Conservation (phyloP, 495 filamentous ascomycete species). For the Penicillium canescens region DNA sequence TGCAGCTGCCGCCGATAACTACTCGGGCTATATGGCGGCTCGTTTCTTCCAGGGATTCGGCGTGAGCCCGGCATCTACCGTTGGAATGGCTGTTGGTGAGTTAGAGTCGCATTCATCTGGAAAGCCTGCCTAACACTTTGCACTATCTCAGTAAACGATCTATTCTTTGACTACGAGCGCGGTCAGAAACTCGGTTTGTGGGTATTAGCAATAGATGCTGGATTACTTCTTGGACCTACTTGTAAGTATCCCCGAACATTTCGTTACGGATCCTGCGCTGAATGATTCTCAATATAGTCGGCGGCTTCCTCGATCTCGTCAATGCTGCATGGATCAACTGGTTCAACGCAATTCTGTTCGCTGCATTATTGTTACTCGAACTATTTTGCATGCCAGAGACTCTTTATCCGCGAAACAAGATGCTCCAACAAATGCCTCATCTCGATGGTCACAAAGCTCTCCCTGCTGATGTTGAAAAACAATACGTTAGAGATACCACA, state of each 20-base stretch:
- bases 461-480: constrained; percentile 31
- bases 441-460: background rate
- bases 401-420: constrained; percentile 55
- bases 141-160: constrained; percentile 32
- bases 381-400: constrained; percentile 59
- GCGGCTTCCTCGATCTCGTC: constrained; percentile 55
- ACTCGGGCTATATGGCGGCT: constrained; percentile 57
- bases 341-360: constrained; percentile 61
- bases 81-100: constrained; percentile 60
- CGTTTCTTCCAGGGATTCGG: constrained; percentile 65
- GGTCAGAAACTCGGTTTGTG: constrained; percentile 64
- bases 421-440: constrained; percentile 42
- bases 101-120: background rate
- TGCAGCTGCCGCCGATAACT: constrained; percentile 46
- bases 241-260: constrained; percentile 16
- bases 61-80: constrained; percentile 57
- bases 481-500: background rate
- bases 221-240: constrained; percentile 54
- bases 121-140: background rate
- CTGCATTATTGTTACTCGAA: constrained; percentile 48
- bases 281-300: constrained; percentile 33
- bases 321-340: constrained; percentile 57
- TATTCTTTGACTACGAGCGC: constrained; percentile 63
- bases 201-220: constrained; percentile 60
- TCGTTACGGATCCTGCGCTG: no score